These are phyloP conservation scores for Heritiera littoralis DNA, from an alignment of 345 rosid genomes.

Conservation along the genomic window DNA sequence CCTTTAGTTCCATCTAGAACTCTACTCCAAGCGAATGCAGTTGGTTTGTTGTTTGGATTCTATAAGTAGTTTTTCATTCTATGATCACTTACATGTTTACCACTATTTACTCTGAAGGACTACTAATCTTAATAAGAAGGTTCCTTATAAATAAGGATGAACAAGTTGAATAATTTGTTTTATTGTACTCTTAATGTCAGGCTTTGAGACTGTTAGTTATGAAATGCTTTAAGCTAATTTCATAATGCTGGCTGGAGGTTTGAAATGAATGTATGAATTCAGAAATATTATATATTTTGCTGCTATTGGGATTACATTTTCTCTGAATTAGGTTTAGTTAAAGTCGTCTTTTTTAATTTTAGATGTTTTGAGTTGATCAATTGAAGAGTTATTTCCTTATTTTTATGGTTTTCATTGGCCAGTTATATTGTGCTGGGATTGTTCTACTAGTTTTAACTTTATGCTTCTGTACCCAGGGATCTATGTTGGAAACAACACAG, in stretches of 20 bases:
- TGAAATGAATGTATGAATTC: neutral
- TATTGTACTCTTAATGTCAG: neutral
- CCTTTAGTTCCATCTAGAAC: neutral
- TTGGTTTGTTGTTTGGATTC: neutral
- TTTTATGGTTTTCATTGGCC: neutral
- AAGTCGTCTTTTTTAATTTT: neutral
- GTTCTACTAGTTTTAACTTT: constrained; percentile 7
- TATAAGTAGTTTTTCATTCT: neutral
- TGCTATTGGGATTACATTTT: neutral
- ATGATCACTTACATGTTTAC: neutral
- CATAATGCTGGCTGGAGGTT: neutral
- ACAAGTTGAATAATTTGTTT: neutral
- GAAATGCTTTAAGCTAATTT: neutral
- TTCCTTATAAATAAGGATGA: neutral
- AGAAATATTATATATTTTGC: neutral
- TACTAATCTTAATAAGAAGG: neutral
- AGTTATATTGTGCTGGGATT: neutral
- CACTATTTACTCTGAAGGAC: neutral
- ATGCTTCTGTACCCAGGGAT: constrained; percentile 46
- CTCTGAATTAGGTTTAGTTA: constrained; percentile 5
- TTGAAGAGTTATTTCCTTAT: neutral
- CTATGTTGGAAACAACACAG: constrained; percentile 77
- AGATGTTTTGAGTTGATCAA: neutral
- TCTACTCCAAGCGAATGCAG: neutral
- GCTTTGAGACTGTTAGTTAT: neutral